Conservation (phyloP, 768 basidiomycete genomes). For the Piloderma croceum region DNA sequence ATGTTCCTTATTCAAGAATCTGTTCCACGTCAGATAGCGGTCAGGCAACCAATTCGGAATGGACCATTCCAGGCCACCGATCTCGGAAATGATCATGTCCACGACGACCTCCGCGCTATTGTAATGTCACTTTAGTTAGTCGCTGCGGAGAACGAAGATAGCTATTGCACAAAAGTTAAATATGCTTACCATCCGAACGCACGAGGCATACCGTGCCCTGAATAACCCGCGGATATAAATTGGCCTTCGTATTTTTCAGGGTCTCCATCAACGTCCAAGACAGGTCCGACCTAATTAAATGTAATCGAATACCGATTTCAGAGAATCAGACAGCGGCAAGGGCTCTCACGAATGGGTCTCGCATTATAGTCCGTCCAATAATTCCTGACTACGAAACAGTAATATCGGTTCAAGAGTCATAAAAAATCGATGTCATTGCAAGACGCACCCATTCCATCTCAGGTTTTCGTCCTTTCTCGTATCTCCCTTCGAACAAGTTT, state of each 20-base stretch:
- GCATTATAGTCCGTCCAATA: conserved; percentile 62
- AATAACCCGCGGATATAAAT: conserved; percentile 67
- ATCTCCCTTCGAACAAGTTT: conserved; percentile 32
- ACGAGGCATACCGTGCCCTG: conserved; percentile 79
- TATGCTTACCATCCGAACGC: conserved; percentile 67
- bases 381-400: conserved; percentile 70
- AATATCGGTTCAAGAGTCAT: too few species aligned
- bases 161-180: neutral
- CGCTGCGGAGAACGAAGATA: too few species aligned
- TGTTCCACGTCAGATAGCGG: conserved; percentile 40
- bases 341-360: conserved; percentile 65
- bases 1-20: too few species aligned
- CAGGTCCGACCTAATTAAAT: conserved; percentile 52
- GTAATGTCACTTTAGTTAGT: conserved; percentile 1
- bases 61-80: conserved; percentile 37
- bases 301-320: neutral
- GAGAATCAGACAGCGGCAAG: too few species aligned
- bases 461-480: too few species aligned
- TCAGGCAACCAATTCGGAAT: conserved; percentile 60
- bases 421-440: conserved; percentile 1
- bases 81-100: conserved; percentile 54
- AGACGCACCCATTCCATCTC: conserved; percentile 43
- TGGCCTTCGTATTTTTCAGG: conserved; percentile 45
- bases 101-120: neutral
- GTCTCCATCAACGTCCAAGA: conserved; percentile 29